Evolutionary conservation across 2,329 filamentous ascomycete genomes (phyloP).

Genomic region (Chaetomium strumarium): DNA sequence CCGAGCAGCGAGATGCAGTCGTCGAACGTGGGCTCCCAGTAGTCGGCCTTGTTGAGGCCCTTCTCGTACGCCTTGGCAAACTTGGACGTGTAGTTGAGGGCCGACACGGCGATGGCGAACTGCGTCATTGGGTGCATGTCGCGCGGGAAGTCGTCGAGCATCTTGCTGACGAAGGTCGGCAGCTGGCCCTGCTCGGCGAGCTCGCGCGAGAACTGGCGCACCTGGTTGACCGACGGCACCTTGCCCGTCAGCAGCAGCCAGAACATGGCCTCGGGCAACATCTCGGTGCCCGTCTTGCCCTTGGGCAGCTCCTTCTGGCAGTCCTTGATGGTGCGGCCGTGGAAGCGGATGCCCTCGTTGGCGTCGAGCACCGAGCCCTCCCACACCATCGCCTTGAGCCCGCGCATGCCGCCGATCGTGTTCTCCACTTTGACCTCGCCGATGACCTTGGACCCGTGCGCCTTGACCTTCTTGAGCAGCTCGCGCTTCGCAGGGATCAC

Average conservation of each 20-base stretch:
- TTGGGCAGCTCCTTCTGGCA: constrained; percentile 93
- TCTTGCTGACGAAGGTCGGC: constrained; percentile 74
- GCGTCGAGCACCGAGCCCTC: constrained; percentile 95
- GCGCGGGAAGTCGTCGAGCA: constrained; percentile 84
- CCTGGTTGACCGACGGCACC: constrained; percentile 76
- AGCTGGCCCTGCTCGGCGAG: constrained; percentile 80
- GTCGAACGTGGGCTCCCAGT: constrained; percentile 98
- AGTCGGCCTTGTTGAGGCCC: constrained; percentile 89
- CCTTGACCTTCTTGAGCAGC: constrained; percentile 89
- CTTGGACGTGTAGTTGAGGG: constrained; percentile 89
- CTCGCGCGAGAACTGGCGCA: constrained; percentile 76
- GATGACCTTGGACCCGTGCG: constrained; percentile 72
- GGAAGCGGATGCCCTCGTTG: constrained; percentile 96
- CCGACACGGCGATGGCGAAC: constrained; percentile 88
- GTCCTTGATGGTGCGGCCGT: constrained; percentile 95
- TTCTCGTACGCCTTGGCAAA: constrained; percentile 92
- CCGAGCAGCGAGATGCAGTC: constrained; percentile 90
- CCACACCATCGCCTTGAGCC: constrained; percentile 97
- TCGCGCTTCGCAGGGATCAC: constrained; percentile 90
- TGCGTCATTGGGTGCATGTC: constrained; percentile 98
- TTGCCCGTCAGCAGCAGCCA: constrained; percentile 94
- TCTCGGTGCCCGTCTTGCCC: constrained; percentile 85
- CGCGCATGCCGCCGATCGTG: constrained; percentile 93
- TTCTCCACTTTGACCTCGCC: constrained; percentile 93
- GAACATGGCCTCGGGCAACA: constrained; percentile 99